phyloP scores from a whole-genome alignment of 139 green algal species.

The Chlamydomonas schloesseri region DNA sequence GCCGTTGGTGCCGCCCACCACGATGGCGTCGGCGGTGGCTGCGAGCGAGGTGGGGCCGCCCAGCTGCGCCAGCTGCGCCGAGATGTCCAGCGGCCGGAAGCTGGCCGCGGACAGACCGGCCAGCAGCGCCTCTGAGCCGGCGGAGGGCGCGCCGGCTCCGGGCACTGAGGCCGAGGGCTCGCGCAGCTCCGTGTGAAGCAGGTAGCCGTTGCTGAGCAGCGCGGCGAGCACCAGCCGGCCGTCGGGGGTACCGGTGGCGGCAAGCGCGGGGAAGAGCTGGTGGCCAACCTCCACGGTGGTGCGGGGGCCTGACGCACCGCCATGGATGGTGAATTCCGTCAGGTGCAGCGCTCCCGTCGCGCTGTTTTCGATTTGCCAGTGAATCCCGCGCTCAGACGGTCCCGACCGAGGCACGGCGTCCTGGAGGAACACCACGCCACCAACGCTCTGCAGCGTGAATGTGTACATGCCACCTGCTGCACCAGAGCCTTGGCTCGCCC shows the following conservation, averaged over 20 bases:
- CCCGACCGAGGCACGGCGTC: background rate
- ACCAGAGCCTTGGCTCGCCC: background rate
- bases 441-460: constrained; percentile 41
- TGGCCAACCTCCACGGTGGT: constrained; percentile 14
- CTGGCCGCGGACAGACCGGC: background rate
- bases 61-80: constrained; percentile 35
- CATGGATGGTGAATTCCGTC: constrained; percentile 27
- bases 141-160: background rate
- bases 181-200: background rate
- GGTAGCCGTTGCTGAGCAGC: constrained; percentile 35
- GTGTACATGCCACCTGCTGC: background rate
- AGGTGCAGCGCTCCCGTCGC: constrained; percentile 38
- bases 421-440: constrained; percentile 4
- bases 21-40: constrained; percentile 18
- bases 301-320: background rate
- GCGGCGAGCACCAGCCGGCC: constrained; percentile 19
- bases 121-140: background rate
- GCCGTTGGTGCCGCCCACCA: constrained; percentile 53
- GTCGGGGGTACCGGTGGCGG: constrained; percentile 22
- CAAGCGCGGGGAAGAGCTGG: constrained; percentile 42
- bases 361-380: constrained; percentile 60
- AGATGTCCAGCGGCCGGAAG: constrained; percentile 29
- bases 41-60: constrained; percentile 54
- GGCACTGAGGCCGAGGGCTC: background rate
- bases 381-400: constrained; percentile 30